A percentile compares a stretch with the other conserved stretches of the same genome.
Conservation (phyloP, 2,329 filamentous ascomycete genomes). For the Nigrospora osmanthi region DNA sequence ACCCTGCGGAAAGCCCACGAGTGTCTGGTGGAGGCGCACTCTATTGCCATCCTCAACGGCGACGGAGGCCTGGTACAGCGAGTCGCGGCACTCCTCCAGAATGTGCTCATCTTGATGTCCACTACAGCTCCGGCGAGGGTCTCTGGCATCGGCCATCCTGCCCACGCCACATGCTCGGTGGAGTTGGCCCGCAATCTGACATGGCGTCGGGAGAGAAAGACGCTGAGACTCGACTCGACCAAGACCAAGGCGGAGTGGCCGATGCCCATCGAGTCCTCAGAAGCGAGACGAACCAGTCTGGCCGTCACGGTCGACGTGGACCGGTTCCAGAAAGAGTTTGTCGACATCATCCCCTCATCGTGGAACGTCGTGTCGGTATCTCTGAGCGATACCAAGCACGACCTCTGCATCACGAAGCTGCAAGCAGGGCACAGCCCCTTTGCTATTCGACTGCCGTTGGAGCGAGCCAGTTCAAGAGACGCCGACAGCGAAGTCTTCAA, state of each 20-base stretch:
- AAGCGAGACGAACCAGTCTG: slow-evolving; percentile 32
- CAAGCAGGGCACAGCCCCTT: slow-evolving; percentile 71
- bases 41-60: slow-evolving; percentile 42
- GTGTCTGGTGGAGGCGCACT: slow-evolving; percentile 55
- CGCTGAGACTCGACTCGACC: slow-evolving; percentile 31
- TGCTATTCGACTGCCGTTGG: slow-evolving; percentile 76
- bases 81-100: slow-evolving; percentile 56
- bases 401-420: slow-evolving; percentile 84
- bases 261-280: slow-evolving; percentile 19
- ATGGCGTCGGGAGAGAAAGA: slow-evolving; percentile 56
- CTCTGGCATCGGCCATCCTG: slow-evolving; percentile 39
- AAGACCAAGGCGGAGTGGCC: slow-evolving; percentile 27
- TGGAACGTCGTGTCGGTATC: slow-evolving; percentile 87
- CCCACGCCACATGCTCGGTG: slow-evolving; percentile 54
- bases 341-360: slow-evolving; percentile 72
- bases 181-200: slow-evolving; percentile 66
- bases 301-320: slow-evolving; percentile 43
- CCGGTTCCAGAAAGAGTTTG: slow-evolving; percentile 69
- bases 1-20: slow-evolving; percentile 59
- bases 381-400: slow-evolving; percentile 72
- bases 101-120: slow-evolving; percentile 57
- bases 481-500: slow-evolving; percentile 72
- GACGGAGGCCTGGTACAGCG: slow-evolving; percentile 54
- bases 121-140: slow-evolving; percentile 44
- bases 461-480: slow-evolving; percentile 73